A percentile compares a stretch with the other conserved stretches of the same genome.
Conservation (phyloP, 78 protist genomes). For the Mantamonas sphyraenae region DNA sequence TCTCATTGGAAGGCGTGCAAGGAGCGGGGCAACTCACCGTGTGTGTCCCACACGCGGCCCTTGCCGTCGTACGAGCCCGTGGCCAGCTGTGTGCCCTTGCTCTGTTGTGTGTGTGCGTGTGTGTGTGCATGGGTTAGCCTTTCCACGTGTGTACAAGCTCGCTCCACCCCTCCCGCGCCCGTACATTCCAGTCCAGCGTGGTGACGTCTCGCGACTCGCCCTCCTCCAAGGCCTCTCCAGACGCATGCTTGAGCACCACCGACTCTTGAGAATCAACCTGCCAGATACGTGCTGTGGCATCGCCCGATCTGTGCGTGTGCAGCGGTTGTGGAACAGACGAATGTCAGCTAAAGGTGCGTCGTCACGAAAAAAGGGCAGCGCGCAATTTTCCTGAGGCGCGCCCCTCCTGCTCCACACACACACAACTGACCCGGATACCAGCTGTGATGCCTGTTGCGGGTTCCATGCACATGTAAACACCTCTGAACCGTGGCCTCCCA, state of each 20-base stretch:
- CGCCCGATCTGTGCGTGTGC: conserved; percentile 64
- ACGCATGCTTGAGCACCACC: conserved; percentile 19
- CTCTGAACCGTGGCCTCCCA: conserved; percentile 54
- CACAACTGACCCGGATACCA: neutral
- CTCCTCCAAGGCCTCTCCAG: too few relatives aligned
- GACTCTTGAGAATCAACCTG: neutral
- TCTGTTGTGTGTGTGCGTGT: conserved; percentile 4
- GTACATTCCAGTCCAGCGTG: conserved; percentile 79
- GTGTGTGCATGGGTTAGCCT: neutral
- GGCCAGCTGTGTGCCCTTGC: conserved; percentile 70
- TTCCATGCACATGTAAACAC: conserved; percentile 77
- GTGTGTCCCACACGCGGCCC: conserved; percentile 68
- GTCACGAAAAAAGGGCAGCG: conserved; percentile 20
- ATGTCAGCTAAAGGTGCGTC: neutral
- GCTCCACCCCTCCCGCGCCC: neutral
- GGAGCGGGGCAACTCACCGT: neutral
- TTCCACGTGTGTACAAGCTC: neutral
- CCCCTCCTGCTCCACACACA: neutral
- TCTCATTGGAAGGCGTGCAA: too few relatives aligned
- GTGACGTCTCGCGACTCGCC: conserved; percentile 83
- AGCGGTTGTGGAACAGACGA: too few relatives aligned
- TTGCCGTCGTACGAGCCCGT: conserved; percentile 92
- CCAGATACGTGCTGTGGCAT: conserved; percentile 86
- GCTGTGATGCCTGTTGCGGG: conserved; percentile 37
- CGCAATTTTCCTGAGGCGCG: conserved; percentile 21